Base-by-base conservation (phyloP, 306 rosid species). In the Gleditsia sinensis region DNA sequence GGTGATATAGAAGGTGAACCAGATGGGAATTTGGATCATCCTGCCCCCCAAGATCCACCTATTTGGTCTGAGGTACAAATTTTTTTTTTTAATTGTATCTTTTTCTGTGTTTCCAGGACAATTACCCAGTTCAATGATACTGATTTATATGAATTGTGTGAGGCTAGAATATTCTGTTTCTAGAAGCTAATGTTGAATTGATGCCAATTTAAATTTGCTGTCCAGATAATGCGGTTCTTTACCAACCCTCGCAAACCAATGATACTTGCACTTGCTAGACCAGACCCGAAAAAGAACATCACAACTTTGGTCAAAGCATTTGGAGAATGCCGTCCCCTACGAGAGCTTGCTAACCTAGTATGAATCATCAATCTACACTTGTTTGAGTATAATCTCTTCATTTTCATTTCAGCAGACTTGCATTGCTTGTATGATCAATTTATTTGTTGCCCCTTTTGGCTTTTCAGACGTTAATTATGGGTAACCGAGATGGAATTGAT, bases 231-330 rank as follows among this genome's bases (percentile, higher is more conserved):
- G 98, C 98, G 97, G 51, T 94, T 94, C 88, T 91, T 94, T 79
- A 80, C 89, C 78, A 94, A 94, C 81, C 95, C 98, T 67, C 96
- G 93, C 71, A 94, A 94, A 65, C 98, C 98, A 6, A 88, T 94
- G 97, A 91, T 94, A 76, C 97, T 94, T 55, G 98, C 98, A 69
- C 98, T 94, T 77, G 97, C 98, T 55, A 91, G 98, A 84, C 96
- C 98, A 25, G 98, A 94, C 77, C 98, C 98, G 16, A 94, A 94
- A 81, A 94, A 94, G 97, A 94, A 94, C 86, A 94, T 94, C 81
- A 91, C 96, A 72, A 91, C 98, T 69, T 84, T 94, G 90, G 96
- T 94, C 69, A 91, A 88, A 80, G 98, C 98, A 77, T 94, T 94
- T 88, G 98, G 98, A 78, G 98, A 94, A 81, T 94, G 98, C 56